A percentile compares a stretch with the other conserved stretches of the same genome.
Conservation (phyloP, 73 alveolate species). For the Paramecium octaurelia region DNA sequence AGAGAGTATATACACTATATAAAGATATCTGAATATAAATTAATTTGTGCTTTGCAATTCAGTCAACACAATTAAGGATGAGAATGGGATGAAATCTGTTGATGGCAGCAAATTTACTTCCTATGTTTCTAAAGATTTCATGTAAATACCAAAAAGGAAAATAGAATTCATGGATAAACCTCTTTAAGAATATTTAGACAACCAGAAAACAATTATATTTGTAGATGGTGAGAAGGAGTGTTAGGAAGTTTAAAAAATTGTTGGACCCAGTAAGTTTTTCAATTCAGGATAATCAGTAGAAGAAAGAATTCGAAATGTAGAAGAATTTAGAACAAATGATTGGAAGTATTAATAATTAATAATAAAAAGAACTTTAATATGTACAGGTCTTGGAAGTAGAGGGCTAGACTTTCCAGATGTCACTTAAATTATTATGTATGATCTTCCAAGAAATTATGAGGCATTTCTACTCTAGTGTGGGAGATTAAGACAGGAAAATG, state of each 20-base stretch:
- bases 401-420: slow-evolving; percentile 43
- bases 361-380: background rate
- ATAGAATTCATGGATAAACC: background rate
- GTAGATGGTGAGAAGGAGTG: background rate
- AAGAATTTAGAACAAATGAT: background rate
- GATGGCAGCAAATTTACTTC: background rate
- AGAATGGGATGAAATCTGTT: background rate
- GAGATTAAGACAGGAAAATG: background rate
- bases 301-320: background rate
- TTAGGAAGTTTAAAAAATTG: background rate
- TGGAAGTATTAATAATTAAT: background rate
- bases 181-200: background rate
- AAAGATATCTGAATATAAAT: background rate
- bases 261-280: background rate
- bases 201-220: background rate
- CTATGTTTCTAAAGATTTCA: background rate
- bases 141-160: background rate
- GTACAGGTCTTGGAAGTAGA: slow-evolving; percentile 2
- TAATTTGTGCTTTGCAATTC: background rate
- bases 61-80: background rate
- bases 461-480: background rate
- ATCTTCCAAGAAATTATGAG: slow-evolving; percentile 8
- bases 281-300: background rate
- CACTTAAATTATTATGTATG: background rate
- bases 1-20: background rate